A percentile compares a stretch with the other conserved stretches of the same genome.
phyloP scores from a whole-genome alignment of 805 yeast species.

The Cyberlindnera subsufficiens region DNA sequence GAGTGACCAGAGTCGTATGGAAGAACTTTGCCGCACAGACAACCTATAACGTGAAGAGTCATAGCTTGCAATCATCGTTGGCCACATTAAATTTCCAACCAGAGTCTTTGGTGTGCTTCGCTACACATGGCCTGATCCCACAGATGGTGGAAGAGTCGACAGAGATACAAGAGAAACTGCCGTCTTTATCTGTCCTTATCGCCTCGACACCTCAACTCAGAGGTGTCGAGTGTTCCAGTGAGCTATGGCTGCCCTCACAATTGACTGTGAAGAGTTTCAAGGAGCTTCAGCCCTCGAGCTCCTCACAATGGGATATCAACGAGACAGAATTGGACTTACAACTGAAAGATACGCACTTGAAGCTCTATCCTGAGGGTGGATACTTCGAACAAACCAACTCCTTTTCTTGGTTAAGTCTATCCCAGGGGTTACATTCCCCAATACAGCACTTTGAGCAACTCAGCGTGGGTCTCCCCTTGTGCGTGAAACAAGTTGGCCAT shows the following conservation, averaged over 20 bases:
- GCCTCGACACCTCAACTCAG: not conserved
- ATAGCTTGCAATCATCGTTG: not conserved
- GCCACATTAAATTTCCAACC: not conserved
- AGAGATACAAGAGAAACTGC: not conserved
- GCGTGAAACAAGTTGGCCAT: not conserved
- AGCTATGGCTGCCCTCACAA: not conserved
- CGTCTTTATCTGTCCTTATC: conserved; percentile 1
- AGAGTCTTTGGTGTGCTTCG: not conserved
- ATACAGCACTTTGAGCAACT: not conserved
- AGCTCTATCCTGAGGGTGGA: not conserved
- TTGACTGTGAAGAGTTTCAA: not conserved
- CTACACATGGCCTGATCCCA: not conserved
- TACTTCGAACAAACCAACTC: not conserved
- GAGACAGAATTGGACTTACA: not conserved
- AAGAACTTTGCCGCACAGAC: not conserved
- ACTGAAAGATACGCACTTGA: not conserved
- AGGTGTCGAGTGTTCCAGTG: not conserved
- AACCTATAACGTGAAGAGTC: not conserved
- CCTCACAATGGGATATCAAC: not conserved
- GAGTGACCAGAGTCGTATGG: not conserved
- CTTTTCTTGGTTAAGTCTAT: conserved; percentile 1
- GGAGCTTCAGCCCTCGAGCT: not conserved
- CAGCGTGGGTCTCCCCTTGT: not conserved
- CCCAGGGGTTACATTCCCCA: conserved; percentile 1
- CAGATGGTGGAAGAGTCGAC: conserved; percentile 1